Percentiles rank a stretch among this genome's conserved stretches.
phyloP scores from a whole-genome alignment of 352 stramenopile genomes.

The Globisporangium canariense region DNA sequence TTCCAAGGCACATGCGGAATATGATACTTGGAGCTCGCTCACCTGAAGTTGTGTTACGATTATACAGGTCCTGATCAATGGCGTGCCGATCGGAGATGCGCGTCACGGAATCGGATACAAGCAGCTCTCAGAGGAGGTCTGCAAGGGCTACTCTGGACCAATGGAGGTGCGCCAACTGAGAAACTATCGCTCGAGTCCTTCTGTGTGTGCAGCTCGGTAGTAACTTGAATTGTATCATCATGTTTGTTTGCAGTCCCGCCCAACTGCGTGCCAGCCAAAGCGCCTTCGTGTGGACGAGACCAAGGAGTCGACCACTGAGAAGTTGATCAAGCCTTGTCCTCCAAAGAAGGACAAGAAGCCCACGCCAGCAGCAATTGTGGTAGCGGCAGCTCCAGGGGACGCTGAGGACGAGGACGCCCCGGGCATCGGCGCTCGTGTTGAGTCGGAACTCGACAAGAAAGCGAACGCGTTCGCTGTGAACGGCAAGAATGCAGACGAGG shows the following conservation, averaged over 20 bases:
- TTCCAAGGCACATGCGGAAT: neutral
- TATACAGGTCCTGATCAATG: slow-evolving; percentile 65
- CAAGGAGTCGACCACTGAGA: slow-evolving; percentile 31
- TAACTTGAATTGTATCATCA: neutral
- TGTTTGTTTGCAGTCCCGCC: slow-evolving; percentile 27
- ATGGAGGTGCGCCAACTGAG: slow-evolving; percentile 24
- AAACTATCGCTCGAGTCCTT: neutral
- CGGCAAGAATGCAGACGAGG: slow-evolving; percentile 5
- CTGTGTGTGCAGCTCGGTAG: neutral
- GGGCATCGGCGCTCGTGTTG: slow-evolving; percentile 55
- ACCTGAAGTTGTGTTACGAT: neutral
- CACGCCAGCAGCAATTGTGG: slow-evolving; percentile 1
- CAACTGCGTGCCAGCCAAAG: slow-evolving; percentile 56
- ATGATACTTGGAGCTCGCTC: neutral
- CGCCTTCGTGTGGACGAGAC: slow-evolving; percentile 46
- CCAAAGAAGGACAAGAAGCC: slow-evolving; percentile 57
- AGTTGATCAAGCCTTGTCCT: slow-evolving; percentile 62
- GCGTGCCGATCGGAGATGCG: slow-evolving; percentile 47
- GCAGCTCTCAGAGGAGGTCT: slow-evolving; percentile 61
- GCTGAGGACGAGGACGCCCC: slow-evolving; percentile 49
- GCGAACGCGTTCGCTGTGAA: slow-evolving; percentile 10
- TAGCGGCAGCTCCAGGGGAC: neutral
- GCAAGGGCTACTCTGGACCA: slow-evolving; percentile 59
- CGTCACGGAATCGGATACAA: slow-evolving; percentile 63
- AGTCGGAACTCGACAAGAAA: slow-evolving; percentile 14